These are phyloP conservation scores for Penicillium pancosmium DNA, from an alignment of 495 filamentous ascomycete species.

Conservation along the genomic window DNA sequence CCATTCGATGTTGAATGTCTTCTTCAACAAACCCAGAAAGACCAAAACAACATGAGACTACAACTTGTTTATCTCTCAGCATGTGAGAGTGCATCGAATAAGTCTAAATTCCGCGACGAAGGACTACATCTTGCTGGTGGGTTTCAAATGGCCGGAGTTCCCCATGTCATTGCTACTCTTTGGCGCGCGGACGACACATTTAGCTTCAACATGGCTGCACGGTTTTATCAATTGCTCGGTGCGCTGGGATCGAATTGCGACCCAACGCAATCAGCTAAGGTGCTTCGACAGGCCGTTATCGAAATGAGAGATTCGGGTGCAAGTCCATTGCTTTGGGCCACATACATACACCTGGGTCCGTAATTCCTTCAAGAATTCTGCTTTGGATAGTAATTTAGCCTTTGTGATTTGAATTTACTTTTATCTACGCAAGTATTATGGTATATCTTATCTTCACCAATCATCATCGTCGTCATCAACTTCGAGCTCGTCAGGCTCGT, in stretches of 20 bases:
- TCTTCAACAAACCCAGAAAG: constrained; percentile 8
- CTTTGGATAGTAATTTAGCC: neutral
- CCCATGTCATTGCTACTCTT: constrained; percentile 19
- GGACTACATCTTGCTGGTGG: constrained; percentile 24
- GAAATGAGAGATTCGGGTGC: constrained; percentile 4
- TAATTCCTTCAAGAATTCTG: neutral
- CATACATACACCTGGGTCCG: constrained; percentile 9
- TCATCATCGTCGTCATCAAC: neutral
- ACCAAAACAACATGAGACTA: constrained; percentile 12
- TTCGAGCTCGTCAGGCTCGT: neutral
- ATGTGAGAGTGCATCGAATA: constrained; percentile 23
- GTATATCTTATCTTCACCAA: neutral
- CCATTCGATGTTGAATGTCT: constrained; percentile 17
- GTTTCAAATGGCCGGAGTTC: constrained; percentile 28
- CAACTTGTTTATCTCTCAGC: constrained; percentile 26
- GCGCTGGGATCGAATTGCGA: constrained; percentile 2
- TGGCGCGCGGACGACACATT: constrained; percentile 10
- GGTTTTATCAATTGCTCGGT: neutral
- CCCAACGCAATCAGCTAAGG: constrained; percentile 3
- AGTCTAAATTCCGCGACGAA: constrained; percentile 19
- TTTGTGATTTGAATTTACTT: neutral
- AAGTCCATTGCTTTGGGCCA: constrained; percentile 5
- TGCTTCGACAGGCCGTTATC: neutral
- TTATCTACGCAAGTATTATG: neutral
- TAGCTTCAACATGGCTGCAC: neutral